phyloP scores from a whole-genome alignment of 768 basidiomycete genomes.

The Kwoniella botswanensis region DNA sequence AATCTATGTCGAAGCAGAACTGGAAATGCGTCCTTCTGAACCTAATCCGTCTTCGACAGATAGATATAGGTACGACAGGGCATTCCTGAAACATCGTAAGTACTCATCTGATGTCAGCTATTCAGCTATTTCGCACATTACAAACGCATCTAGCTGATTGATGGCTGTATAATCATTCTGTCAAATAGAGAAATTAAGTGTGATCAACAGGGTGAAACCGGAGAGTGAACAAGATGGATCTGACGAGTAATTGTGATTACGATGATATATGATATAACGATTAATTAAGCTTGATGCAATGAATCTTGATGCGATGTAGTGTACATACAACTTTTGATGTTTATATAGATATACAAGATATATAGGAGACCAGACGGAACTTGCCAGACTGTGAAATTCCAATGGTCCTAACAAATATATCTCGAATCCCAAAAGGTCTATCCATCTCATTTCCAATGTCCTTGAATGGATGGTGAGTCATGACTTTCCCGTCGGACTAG shows the following conservation, averaged over 20 bases:
- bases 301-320: neutral
- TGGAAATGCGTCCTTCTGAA: conserved; percentile 37
- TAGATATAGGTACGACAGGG: conserved; percentile 31
- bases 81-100: conserved; percentile 41
- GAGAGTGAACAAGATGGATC: conserved; percentile 8
- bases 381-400: no score
- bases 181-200: conserved; percentile 23
- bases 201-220: conserved; percentile 32
- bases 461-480: no score
- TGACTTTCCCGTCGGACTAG: neutral
- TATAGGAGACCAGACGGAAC: neutral
- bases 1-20: conserved; percentile 47
- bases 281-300: conserved; percentile 2
- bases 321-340: neutral
- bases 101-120: neutral
- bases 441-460: no score
- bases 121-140: no score
- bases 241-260: neutral
- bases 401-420: no score
- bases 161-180: no score
- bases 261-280: conserved; percentile 7
- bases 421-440: no score
- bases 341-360: neutral
- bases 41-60: neutral
- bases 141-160: no score